Percentiles rank a stretch among this genome's conserved stretches.
Evolutionary conservation across 495 filamentous ascomycete genomes (phyloP).

Genomic region (Staphylotrichum tortipilum): DNA sequence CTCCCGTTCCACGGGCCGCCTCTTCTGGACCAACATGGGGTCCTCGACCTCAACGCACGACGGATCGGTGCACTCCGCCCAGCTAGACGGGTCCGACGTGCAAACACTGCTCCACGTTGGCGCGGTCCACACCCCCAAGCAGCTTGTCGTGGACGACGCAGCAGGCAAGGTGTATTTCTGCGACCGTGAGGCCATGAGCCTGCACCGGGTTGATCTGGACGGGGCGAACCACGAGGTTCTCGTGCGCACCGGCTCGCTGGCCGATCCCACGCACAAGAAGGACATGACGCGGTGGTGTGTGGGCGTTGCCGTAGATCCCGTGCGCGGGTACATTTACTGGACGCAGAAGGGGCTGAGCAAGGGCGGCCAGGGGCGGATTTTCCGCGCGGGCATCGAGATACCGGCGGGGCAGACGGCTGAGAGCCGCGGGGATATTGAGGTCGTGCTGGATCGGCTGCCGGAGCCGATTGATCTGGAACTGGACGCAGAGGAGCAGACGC

Average conservation of each 20-base stretch:
- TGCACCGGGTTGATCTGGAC: constrained; percentile 39
- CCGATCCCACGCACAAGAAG: neutral
- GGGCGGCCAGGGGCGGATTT: constrained; percentile 36
- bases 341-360: constrained; percentile 49
- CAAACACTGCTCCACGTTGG: constrained; percentile 24
- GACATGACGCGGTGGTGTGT: constrained; percentile 40
- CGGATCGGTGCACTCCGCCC: constrained; percentile 34
- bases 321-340: constrained; percentile 41
- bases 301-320: constrained; percentile 36
- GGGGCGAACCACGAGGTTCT: constrained; percentile 36
- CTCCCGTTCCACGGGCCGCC: too few species aligned
- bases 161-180: constrained; percentile 42
- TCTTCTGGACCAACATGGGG: too few species aligned
- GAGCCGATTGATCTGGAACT: constrained; percentile 50
- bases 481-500: constrained; percentile 25
- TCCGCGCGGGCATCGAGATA: constrained; percentile 30
- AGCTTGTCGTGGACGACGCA: constrained; percentile 27
- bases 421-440: constrained; percentile 32
- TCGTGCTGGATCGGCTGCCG: constrained; percentile 35
- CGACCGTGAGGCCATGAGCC: constrained; percentile 45
- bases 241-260: constrained; percentile 12
- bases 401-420: constrained; percentile 10
- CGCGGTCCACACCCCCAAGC: constrained; percentile 45
- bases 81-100: constrained; percentile 35
- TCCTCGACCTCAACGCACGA: neutral